Evolutionary conservation across 2,329 filamentous ascomycete species (phyloP), one percentile per base, ranked within the genome.

Genomic region (Gnomoniopsis smithogilvyi): DNA sequence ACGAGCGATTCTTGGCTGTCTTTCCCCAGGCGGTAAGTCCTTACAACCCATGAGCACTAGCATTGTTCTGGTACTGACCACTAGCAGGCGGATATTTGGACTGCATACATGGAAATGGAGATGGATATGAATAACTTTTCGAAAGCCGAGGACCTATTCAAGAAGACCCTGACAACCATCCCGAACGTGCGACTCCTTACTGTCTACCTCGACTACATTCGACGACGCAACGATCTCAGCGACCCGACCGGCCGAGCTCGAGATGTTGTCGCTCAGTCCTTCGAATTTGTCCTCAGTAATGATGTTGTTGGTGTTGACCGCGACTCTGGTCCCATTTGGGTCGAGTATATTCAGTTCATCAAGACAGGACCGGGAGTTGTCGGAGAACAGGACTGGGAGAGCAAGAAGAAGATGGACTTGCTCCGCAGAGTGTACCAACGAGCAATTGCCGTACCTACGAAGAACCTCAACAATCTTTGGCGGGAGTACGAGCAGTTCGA

Each of bases 401-500:
- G 98, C 70, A 90, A 94, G 74, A 95, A 98, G 71, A 99, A 99
- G 80, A 96, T 96, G 89, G 95, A 99, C 67, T 81, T 90, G 66
- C 76, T 99, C 54, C 88, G 95, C 61, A 96, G 96, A 71, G 90
- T 91, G 0, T 99, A 97, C 71, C 93, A 97, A 68, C 89, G 89
- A 55, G 94, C 94, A 15, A 91, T 97, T 59, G 88, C 86, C 64
- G 85, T 97, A 43, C 96, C 96, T 4, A 96, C 92, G 63, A 85
- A 88, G 56, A 89, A 89, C 34, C 85, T 96, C 51, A 91, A 94
- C 68, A 84, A 83, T 54, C 77, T 99, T 15, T 99, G 95, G 96
- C 96, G 96, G 72, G 94, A 99, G 69, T 99, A 99, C 69, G 93
- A 98, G 71, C 88, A 91, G 65, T 99, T 99, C 69, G 95, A 99